Evolutionary conservation across 495 filamentous ascomycete genomes (phyloP).

Genomic region (Ramalina peruviana): DNA sequence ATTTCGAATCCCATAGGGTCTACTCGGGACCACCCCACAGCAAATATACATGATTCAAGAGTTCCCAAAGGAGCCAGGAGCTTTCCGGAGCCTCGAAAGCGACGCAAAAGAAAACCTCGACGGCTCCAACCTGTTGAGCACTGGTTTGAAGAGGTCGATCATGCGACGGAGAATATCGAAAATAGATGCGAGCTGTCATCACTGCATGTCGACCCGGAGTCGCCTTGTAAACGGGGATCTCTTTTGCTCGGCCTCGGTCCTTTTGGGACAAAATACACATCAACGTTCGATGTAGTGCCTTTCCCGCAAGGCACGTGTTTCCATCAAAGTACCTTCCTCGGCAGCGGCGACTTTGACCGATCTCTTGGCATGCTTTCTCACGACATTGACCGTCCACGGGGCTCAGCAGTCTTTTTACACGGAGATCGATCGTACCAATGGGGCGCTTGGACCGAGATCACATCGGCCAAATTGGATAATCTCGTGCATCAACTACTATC

Average conservation of each 20-base stretch:
- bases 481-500: conserved; percentile 36
- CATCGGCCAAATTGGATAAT: conserved; percentile 52
- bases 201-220: too few species aligned
- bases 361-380: conserved; percentile 27
- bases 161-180: too few species aligned
- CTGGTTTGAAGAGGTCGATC: not conserved
- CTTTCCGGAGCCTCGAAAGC: not conserved
- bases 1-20: not conserved
- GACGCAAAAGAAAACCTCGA: conserved; percentile 38
- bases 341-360: conserved; percentile 49
- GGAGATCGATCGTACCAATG: conserved; percentile 42
- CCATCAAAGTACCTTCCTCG: conserved; percentile 61
- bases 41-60: too few species aligned
- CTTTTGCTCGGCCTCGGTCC: conserved; percentile 34
- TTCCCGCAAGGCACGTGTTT: conserved; percentile 57
- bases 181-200: too few species aligned
- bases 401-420: conserved; percentile 26
- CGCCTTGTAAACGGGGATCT: not conserved
- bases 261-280: conserved; percentile 52
- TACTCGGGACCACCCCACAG: too few species aligned
- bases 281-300: conserved; percentile 61
- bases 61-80: not conserved
- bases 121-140: conserved; percentile 32
- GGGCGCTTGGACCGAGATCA: conserved; percentile 54
- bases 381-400: conserved; percentile 23